A percentile compares a stretch with the other conserved stretches of the same genome.
phyloP scores from a whole-genome alignment of 345 rosid species.

The Boechera divaricarpa region DNA sequence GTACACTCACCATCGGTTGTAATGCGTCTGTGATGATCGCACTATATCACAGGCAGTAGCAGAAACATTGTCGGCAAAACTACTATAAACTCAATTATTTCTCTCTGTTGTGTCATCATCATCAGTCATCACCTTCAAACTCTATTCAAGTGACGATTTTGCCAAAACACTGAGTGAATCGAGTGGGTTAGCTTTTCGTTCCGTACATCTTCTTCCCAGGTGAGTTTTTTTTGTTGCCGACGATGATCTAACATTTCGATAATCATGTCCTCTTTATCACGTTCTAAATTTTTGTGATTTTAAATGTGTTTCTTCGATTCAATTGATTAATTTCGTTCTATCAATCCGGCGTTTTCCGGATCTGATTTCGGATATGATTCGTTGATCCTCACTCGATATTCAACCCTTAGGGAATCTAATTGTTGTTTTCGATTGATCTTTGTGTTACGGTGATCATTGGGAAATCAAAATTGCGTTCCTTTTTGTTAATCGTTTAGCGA shows the following conservation, averaged over 20 bases:
- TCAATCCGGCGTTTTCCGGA: not conserved
- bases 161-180: no score
- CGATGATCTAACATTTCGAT: slow-evolving; percentile 2
- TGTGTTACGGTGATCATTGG: slow-evolving; percentile 1
- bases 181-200: not conserved
- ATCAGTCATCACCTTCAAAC: not conserved
- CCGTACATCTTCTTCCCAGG: slow-evolving; percentile 25
- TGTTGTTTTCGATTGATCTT: not conserved
- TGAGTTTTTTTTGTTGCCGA: slow-evolving; percentile 1
- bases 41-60: slow-evolving; percentile 35
- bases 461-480: not conserved
- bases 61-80: slow-evolving; percentile 13
- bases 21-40: slow-evolving; percentile 23
- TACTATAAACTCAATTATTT: not conserved
- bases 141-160: not conserved
- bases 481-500: not conserved
- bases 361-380: not conserved
- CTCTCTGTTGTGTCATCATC: no score
- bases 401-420: not conserved
- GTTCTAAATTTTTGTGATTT: not conserved
- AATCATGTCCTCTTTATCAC: not conserved
- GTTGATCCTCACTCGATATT: not conserved
- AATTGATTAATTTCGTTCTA: not conserved
- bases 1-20: slow-evolving; percentile 5
- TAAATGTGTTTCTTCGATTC: not conserved